Evolutionary conservation across 2,329 filamentous ascomycete genomes (phyloP).

Genomic region (Coniella lustricola): DNA sequence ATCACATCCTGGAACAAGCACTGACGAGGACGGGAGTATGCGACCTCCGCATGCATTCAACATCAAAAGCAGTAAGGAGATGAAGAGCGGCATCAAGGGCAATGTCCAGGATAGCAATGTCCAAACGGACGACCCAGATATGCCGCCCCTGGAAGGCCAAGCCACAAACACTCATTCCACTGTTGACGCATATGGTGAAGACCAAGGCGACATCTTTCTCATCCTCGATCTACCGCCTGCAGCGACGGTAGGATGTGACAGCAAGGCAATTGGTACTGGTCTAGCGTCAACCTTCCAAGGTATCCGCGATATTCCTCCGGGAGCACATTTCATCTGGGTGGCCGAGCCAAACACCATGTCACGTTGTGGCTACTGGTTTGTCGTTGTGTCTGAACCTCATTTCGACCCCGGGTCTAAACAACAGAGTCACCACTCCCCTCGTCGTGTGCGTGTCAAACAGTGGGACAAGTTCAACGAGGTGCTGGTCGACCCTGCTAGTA

Average conservation of each 20-base stretch:
- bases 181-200: background rate
- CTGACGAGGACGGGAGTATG: no score
- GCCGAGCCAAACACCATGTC: conserved; percentile 41
- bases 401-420: no score
- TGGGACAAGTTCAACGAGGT: conserved; percentile 53
- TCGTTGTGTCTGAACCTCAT: conserved; percentile 23
- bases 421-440: background rate
- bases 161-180: background rate
- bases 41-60: no score
- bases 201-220: conserved; percentile 39
- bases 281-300: conserved; percentile 37
- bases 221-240: conserved; percentile 43
- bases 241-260: conserved; percentile 48
- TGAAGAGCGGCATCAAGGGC: background rate
- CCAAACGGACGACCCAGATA: conserved; percentile 5
- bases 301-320: conserved; percentile 46
- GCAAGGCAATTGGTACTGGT: conserved; percentile 38
- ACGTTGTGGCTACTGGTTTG: conserved; percentile 53
- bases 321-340: conserved; percentile 55
- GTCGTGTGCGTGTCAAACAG: conserved; percentile 39
- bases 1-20: conserved; percentile 11
- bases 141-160: conserved; percentile 8
- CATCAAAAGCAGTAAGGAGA: no score
- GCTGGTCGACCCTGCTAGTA: conserved; percentile 39
- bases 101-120: background rate